Conservation (phyloP, 345 rosid species). For the Chamaenerion angustifolium region DNA sequence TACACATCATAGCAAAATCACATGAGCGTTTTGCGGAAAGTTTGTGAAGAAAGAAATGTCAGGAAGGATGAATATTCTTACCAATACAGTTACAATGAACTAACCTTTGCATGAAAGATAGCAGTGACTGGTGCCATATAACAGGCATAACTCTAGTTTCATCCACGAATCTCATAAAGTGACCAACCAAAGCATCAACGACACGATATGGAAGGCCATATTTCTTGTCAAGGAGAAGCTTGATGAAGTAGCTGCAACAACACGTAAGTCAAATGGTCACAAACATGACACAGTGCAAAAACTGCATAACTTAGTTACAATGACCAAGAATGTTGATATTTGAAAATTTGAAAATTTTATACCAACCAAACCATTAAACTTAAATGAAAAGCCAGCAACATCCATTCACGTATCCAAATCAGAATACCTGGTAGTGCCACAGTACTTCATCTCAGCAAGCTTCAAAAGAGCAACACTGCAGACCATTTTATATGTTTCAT, state of each 20-base stretch:
- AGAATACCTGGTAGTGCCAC: constrained; percentile 89
- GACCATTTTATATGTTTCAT: constrained; percentile 11
- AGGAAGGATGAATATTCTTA: no score
- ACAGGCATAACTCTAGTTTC: constrained; percentile 89
- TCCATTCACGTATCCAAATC: background rate
- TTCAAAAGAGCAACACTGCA: constrained; percentile 68
- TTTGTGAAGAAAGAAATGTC: background rate
- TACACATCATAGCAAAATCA: background rate
- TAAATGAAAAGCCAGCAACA: no score
- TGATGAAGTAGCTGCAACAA: constrained; percentile 70
- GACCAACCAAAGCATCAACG: constrained; percentile 64
- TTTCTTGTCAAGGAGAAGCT: constrained; percentile 85
- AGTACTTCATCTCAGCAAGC: constrained; percentile 88
- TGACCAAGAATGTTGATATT: background rate
- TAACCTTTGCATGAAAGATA: constrained; percentile 81
- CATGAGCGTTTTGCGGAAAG: no score
- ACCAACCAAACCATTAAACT: background rate
- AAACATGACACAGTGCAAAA: background rate
- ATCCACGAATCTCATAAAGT: constrained; percentile 66
- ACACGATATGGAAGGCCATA: constrained; percentile 80
- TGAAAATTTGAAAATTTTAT: background rate
- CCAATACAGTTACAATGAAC: background rate
- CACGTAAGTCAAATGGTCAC: background rate
- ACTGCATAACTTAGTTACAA: background rate
- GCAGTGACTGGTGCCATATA: constrained; percentile 96